Base-by-base conservation (phyloP, 2,329 filamentous ascomycete species). In the Drechslera avenae region DNA sequence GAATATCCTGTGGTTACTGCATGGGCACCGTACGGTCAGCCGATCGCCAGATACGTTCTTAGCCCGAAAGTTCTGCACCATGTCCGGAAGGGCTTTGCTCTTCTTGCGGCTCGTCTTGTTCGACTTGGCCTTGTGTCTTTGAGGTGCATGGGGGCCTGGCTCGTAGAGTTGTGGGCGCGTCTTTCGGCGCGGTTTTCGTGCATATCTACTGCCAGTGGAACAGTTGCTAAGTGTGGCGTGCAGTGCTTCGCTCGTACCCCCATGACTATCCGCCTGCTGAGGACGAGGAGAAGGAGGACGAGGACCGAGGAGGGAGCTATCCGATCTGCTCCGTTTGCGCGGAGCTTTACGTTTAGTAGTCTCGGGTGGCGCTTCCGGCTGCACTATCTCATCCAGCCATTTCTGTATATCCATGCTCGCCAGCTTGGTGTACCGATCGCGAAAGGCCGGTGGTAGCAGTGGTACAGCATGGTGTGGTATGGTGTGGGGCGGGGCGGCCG, bases 101-200 rank as follows among this genome's bases (percentile, higher is more conserved):
- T 64, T 73, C 44, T 54, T 73, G 36, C 69, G 70, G 52, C 66
- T 72, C 58, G 47, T 64, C 62, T 57, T 70, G 57, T 49, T 68
- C 65, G 59, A 68, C 67, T 67, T 61, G 59, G 33, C 56, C 41
- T 60, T 63, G 19, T 47, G 47, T 23, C 39, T 47, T 30, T 53
- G 56, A 44, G 56, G 52, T 45, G 44, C 46, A 53, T 60, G 59
- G 43, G 46, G 57, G 14, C 60, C 57, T 56, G 55, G 61, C 60
- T 71, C 64, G 56, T 81, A 81, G 47, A 70, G 73, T 50, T 80
- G 78, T 33, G 69, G 66, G 31, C 73, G 75, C 18, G 77, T 80
- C 64, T 77, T 81, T 64, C 73, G 73, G 46, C 79, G 74, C 56
- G 75, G 67, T 51, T 70, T 74, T 49, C 73, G 75, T 59, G 74